Conservation (phyloP, 805 yeast species). For the Jamesozyma spencerorum region DNA sequence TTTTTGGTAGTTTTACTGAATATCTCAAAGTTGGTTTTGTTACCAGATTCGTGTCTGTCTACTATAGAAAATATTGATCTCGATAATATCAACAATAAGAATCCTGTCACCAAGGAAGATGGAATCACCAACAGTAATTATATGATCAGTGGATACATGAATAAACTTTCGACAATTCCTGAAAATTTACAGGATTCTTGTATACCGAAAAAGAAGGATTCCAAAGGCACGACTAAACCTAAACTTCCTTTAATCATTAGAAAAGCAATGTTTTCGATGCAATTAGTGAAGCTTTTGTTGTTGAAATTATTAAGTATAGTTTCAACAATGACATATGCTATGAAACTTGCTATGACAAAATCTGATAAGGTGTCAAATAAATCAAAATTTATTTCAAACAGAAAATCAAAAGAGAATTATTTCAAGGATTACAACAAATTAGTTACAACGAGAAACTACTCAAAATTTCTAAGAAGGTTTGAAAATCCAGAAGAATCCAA, state of each 20-base stretch:
- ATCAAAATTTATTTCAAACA: not conserved
- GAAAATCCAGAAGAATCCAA: conserved; percentile 6
- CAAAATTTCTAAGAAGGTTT: conserved; percentile 12
- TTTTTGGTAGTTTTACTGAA: not conserved
- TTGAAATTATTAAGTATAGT: too few species aligned
- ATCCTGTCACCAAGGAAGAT: not conserved
- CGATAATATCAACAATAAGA: not conserved
- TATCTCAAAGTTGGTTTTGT: not conserved
- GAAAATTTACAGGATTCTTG: conserved; percentile 5
- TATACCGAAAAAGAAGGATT: too few species aligned
- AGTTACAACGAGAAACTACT: conserved; percentile 24
- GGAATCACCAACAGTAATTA: too few species aligned
- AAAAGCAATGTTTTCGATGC: not conserved
- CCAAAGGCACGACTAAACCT: too few species aligned
- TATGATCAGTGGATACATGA: conserved; percentile 19
- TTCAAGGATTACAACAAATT: conserved; percentile 13
- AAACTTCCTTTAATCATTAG: not conserved
- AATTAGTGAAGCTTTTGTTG: too few species aligned
- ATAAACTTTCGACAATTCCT: conserved; percentile 12
- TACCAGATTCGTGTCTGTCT: too few species aligned
- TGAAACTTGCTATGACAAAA: too few species aligned
- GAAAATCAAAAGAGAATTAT: not conserved
- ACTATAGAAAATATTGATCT: not conserved
- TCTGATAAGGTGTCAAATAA: too few species aligned
- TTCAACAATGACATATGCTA: too few species aligned